Percentiles rank a stretch among this genome's conserved stretches.
Conservation (phyloP, 257 asterid species). For the Scutellaria minor region DNA sequence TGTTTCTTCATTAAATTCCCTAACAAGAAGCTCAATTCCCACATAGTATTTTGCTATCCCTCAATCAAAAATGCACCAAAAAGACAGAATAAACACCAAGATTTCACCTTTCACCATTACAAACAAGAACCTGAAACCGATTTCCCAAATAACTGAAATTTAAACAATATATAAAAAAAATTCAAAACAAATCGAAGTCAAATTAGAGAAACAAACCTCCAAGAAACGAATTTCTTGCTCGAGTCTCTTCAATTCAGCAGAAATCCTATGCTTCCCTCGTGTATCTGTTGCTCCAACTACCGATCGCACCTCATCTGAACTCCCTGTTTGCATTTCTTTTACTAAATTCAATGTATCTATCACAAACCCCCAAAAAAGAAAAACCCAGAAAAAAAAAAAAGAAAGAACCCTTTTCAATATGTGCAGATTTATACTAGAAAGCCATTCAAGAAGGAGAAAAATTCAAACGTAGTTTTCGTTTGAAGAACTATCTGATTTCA, state of each 20-base stretch:
- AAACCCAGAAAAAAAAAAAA: background rate
- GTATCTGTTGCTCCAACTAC: constrained; percentile 60
- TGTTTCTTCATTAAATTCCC: background rate
- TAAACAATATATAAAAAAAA: background rate
- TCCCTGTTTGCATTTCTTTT: constrained; percentile 66
- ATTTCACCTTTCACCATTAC: constrained; percentile 32
- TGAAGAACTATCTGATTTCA: constrained; percentile 7
- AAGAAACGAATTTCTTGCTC: constrained; percentile 93
- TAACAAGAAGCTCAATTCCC: constrained; percentile 12
- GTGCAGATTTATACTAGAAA: constrained; percentile 31
- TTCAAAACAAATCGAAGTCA: constrained; percentile 34
- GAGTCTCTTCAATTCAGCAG: constrained; percentile 91
- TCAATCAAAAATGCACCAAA: constrained; percentile 8
- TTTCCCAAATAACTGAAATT: constrained; percentile 23
- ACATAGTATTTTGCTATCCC: background rate
- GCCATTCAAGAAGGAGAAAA: constrained; percentile 23
- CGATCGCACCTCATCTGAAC: constrained; percentile 65
- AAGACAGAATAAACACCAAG: constrained; percentile 16
- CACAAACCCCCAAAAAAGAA: background rate
- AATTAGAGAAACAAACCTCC: constrained; percentile 58
- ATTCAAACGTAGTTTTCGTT: constrained; percentile 15
- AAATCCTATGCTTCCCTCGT: constrained; percentile 88
- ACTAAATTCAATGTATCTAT: background rate
- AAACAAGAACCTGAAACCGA: constrained; percentile 26
- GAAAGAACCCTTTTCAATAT: constrained; percentile 14